phyloP scores from a whole-genome alignment of 371 early-diverging fungal genomes.

The Mortierella sp. region DNA sequence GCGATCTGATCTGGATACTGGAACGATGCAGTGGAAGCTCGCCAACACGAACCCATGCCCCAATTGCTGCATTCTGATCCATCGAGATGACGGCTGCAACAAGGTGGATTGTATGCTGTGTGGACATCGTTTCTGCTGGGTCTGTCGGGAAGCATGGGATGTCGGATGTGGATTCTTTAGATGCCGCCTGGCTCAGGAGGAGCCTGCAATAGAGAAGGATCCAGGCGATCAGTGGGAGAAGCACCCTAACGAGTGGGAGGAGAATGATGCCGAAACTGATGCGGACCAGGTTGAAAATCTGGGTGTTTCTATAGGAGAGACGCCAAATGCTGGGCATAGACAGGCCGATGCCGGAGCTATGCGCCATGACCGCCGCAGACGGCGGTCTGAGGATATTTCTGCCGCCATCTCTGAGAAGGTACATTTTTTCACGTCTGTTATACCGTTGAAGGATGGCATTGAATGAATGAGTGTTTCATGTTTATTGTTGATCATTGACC shows the following conservation, averaged over 20 bases:
- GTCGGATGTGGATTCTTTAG: conserved; percentile 62
- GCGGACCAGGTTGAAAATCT: conserved; percentile 21
- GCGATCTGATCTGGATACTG: conserved; percentile 35
- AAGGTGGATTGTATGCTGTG: conserved; percentile 85
- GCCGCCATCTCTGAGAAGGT: conserved; percentile 34
- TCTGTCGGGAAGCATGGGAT: conserved; percentile 62
- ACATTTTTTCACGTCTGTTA: neutral
- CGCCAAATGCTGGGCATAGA: neutral
- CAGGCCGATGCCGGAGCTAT: conserved; percentile 9
- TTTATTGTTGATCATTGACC: no score
- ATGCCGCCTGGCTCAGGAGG: conserved; percentile 33
- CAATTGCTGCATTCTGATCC: conserved; percentile 81
- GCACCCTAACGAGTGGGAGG: neutral
- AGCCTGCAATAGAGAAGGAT: conserved; percentile 16
- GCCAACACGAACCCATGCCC: conserved; percentile 78
- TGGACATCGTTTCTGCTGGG: conserved; percentile 83
- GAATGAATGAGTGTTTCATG: no score
- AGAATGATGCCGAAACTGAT: neutral
- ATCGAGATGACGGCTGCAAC: conserved; percentile 86
- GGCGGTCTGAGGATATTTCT: conserved; percentile 5
- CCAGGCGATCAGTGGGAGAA: conserved; percentile 4
- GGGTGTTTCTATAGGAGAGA: neutral
- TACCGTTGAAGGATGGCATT: neutral
- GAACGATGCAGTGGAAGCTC: conserved; percentile 59
- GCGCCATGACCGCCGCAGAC: conserved; percentile 10